Evolutionary conservation across 192 early-diverging fungal genomes (phyloP), one percentile per base, ranked within the genome.

Genomic region (Podila minutissima): DNA sequence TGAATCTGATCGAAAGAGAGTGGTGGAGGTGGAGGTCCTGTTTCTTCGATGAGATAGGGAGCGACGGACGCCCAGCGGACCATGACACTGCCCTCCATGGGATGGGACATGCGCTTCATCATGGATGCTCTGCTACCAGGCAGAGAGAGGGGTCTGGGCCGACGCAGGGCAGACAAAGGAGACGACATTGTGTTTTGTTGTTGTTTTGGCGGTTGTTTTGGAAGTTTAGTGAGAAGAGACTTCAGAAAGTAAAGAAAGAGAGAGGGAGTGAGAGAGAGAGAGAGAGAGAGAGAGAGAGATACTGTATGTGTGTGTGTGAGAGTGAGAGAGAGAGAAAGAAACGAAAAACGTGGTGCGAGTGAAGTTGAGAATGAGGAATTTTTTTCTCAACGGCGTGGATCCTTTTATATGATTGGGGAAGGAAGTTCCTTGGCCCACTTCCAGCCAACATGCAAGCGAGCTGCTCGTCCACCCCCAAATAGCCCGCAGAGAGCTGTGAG

Each of bases 131-230:
- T 12, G 11, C 13, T 15, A 17, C 26, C 35, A 26, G 66, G 37
- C 5, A 70, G 46, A 12, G 74, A 76, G 29, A 70, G 53, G 26
- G 74, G 62, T 55, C 68, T 64, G 69, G 63, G 68, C 1, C 74
- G 67, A 17, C 74, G 62, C 2, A 76, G 66, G 10, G 66, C 73
- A 13, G 73, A 74, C 10, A 74, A 11, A 8, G 73, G 48, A 13
- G 73, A 63, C 20, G 49, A 50, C 51, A 46, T 74, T 41, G 33
- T 33, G 33, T 33, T 33, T 7, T 33, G 49, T 9, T 46, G 29
- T 41, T 38, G 55, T 60, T 46, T 46, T 13, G n/a, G 29, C 2
- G 31, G 26, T 5, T 8, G 33, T 58, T 22, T 17, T 17, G 6
- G n/a, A 31, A n/a, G 20, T 33, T 26, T 60, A 48, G 38, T 37